These are phyloP conservation scores for Monosporascus sp. DNA, from an alignment of 2,329 filamentous ascomycete genomes.

Conservation along the genomic window DNA sequence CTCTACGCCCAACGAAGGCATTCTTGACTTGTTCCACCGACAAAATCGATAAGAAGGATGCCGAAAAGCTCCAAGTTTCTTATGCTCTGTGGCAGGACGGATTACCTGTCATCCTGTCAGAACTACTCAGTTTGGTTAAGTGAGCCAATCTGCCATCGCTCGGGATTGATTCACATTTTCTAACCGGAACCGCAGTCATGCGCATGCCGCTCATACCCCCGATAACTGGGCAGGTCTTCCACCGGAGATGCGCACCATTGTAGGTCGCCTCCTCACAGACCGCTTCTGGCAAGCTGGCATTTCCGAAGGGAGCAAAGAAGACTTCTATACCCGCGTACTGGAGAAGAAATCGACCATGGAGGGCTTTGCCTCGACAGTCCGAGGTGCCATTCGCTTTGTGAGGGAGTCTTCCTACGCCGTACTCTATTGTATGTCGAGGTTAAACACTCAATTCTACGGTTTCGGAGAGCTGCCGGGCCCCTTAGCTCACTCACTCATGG, in stretches of 20 bases:
- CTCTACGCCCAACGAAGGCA: constrained; percentile 81
- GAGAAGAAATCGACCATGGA: constrained; percentile 86
- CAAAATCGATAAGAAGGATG: constrained; percentile 65
- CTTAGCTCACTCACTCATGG: constrained; percentile 77
- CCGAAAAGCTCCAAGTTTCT: constrained; percentile 68
- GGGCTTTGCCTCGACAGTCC: constrained; percentile 87
- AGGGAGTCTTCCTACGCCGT: constrained; percentile 93
- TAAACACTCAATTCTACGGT: constrained; percentile 88
- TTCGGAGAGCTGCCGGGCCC: constrained; percentile 76
- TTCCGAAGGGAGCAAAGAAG: constrained; percentile 89
- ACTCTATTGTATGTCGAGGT: constrained; percentile 83
- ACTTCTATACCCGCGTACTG: constrained; percentile 89
- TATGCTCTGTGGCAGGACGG: constrained; percentile 79
- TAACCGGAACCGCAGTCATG: constrained; percentile 51
- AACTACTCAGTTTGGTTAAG: constrained; percentile 77
- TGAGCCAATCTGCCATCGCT: constrained; percentile 27
- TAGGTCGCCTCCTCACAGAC: constrained; percentile 81
- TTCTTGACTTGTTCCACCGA: constrained; percentile 92
- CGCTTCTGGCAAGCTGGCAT: constrained; percentile 98
- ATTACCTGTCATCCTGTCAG: constrained; percentile 77
- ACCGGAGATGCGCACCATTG: constrained; percentile 67
- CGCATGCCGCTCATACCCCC: constrained; percentile 86
- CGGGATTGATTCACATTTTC: constrained; percentile 3
- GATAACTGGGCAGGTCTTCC: constrained; percentile 77
- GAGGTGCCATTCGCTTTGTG: constrained; percentile 81